Evolutionary conservation across 495 filamentous ascomycete genomes (phyloP).

Genomic region (Xylaria cubensis): DNA sequence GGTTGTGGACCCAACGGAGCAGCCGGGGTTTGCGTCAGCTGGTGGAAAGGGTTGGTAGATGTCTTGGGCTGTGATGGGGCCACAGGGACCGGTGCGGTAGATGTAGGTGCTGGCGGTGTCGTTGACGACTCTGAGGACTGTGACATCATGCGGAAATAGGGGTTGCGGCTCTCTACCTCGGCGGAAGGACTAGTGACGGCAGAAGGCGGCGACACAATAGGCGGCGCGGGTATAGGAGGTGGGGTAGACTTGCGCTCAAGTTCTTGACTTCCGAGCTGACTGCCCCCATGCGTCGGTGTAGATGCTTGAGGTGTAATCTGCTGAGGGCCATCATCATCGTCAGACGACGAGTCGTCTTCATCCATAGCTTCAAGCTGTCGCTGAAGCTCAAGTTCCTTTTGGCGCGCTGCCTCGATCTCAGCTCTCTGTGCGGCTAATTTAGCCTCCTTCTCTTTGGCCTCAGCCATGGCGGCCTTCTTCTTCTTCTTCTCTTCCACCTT

Average conservation of each 20-base stretch:
- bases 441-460: slow-evolving; percentile 88
- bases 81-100: slow-evolving; percentile 42
- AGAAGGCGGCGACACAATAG: slow-evolving; percentile 48
- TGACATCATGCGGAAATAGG: slow-evolving; percentile 59
- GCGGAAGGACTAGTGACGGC: slow-evolving; percentile 53
- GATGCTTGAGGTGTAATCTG: slow-evolving; percentile 82
- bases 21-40: slow-evolving; percentile 65
- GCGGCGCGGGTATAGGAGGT: slow-evolving; percentile 52
- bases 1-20: slow-evolving; percentile 36
- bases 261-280: slow-evolving; percentile 59
- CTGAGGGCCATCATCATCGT: slow-evolving; percentile 87
- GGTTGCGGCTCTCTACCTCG: slow-evolving; percentile 58
- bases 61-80: slow-evolving; percentile 56
- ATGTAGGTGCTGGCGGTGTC: slow-evolving; percentile 49
- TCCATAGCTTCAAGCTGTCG: slow-evolving; percentile 84
- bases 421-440: slow-evolving; percentile 84
- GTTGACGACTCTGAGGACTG: slow-evolving; percentile 56
- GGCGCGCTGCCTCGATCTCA: slow-evolving; percentile 88
- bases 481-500: slow-evolving; percentile 93
- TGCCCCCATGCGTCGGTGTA: slow-evolving; percentile 70
- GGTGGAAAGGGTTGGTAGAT: slow-evolving; percentile 96
- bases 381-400: slow-evolving; percentile 86
- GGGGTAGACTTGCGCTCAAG: slow-evolving; percentile 58
- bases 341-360: slow-evolving; percentile 74
- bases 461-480: slow-evolving; percentile 84